Evolutionary conservation across 1,139 yeast species (phyloP).

Genomic region (Sugiyamaella paludigena): DNA sequence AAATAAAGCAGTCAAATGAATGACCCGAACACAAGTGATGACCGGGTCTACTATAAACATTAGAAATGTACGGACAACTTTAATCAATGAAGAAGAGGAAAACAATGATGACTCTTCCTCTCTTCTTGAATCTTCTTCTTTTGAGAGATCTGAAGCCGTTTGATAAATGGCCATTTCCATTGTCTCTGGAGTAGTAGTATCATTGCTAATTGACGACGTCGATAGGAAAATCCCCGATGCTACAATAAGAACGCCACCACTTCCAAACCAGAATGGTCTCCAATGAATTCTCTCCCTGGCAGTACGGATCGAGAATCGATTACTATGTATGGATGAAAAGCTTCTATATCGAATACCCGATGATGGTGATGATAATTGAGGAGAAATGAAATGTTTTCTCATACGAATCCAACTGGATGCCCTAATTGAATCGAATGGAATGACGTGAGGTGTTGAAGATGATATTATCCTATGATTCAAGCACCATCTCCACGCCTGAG

Average conservation of each 20-base stretch:
- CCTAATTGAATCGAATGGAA: no score
- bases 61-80: not conserved
- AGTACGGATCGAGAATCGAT: no score
- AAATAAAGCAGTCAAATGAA: slow-evolving; percentile 65
- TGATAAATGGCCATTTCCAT: slow-evolving; percentile 9
- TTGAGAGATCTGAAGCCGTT: not conserved
- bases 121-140: not conserved
- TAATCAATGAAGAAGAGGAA: not conserved
- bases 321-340: no score
- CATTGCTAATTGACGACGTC: not conserved
- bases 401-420: no score
- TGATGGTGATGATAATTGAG: no score
- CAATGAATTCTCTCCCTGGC: no score
- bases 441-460: no score
- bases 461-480: no score
- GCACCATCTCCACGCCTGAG: no score
- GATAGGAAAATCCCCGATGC: not conserved
- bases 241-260: not conserved
- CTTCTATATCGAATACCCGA: no score
- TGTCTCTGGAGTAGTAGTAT: slow-evolving; percentile 3
- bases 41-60: slow-evolving; percentile 52
- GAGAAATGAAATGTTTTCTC: no score
- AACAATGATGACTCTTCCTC: not conserved
- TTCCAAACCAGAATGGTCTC: not conserved
- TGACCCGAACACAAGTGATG: slow-evolving; percentile 62